These are phyloP conservation scores for Paecilomyces formosus DNA, from an alignment of 2,329 filamentous ascomycete genomes.

Conservation along the genomic window DNA sequence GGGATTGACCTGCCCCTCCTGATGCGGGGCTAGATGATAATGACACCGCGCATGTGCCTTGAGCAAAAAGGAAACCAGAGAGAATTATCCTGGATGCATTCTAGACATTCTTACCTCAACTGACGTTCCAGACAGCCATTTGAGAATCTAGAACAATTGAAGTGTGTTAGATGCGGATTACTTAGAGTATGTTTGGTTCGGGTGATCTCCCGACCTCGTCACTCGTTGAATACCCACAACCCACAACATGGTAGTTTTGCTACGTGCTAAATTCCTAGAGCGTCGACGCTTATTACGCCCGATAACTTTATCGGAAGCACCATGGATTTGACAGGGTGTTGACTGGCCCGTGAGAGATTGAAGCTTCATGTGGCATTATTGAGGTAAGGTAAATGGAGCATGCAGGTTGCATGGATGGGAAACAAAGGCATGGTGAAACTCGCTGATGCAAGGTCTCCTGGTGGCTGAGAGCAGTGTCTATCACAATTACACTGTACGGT, in stretches of 20 bases:
- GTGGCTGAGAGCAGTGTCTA: neutral
- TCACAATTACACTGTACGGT: neutral
- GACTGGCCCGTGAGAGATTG: neutral
- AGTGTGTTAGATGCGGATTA: neutral
- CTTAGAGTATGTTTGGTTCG: neutral
- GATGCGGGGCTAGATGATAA: no score
- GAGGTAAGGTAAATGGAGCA: neutral
- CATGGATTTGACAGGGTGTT: neutral
- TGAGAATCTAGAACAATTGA: neutral
- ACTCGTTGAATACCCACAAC: neutral
- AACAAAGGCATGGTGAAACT: neutral
- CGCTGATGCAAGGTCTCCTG: neutral
- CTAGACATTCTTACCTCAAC: neutral
- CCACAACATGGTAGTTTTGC: neutral
- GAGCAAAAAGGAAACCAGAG: no score
- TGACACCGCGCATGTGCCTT: no score
- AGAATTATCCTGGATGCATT: no score
- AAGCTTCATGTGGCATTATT: neutral
- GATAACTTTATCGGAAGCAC: neutral
- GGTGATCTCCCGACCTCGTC: neutral
- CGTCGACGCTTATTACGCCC: neutral
- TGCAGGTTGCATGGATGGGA: neutral
- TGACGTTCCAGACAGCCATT: neutral
- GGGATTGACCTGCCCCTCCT: no score
- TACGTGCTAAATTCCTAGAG: neutral